Conservation (phyloP, 352 stramenopile genomes). For the Phytophthora tubulina region DNA sequence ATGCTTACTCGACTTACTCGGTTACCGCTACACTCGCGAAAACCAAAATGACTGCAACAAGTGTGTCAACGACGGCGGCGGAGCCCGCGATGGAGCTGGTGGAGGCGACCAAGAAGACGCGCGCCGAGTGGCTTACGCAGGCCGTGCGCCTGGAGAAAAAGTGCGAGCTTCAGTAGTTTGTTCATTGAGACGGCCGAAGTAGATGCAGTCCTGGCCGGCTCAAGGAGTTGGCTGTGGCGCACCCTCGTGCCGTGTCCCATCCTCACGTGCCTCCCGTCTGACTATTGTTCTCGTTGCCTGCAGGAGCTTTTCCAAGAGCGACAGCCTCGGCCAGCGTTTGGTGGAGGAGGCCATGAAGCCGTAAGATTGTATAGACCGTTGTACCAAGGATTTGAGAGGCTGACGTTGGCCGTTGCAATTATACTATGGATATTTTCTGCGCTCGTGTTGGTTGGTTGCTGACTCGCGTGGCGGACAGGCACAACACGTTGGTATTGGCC, state of each 20-base stretch:
- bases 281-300: slow-evolving; percentile 20
- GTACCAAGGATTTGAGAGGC: too few relatives aligned
- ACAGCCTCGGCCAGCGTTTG: slow-evolving; percentile 48
- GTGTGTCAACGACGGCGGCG: too few relatives aligned
- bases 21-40: neutral
- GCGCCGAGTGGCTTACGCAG: slow-evolving; percentile 34
- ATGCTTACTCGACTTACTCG: neutral
- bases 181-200: neutral
- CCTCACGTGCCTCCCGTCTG: slow-evolving; percentile 20
- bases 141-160: slow-evolving; percentile 46
- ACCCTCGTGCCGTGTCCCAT: neutral
- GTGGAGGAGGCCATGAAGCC: slow-evolving; percentile 42
- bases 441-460: slow-evolving; percentile 2
- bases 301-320: slow-evolving; percentile 56
- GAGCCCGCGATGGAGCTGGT: slow-evolving; percentile 28
- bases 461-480: slow-evolving; percentile 24
- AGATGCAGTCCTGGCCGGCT: too few relatives aligned
- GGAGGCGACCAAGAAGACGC: slow-evolving; percentile 45
- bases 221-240: too few relatives aligned
- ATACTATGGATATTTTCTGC: too few relatives aligned
- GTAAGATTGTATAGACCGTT: slow-evolving; percentile 8
- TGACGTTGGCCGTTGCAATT: too few relatives aligned
- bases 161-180: slow-evolving; percentile 4
- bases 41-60: neutral
- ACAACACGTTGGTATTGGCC: slow-evolving; percentile 54